phyloP scores from a whole-genome alignment of 2,329 filamentous ascomycete genomes.

The Aspergillus aculeatus region DNA sequence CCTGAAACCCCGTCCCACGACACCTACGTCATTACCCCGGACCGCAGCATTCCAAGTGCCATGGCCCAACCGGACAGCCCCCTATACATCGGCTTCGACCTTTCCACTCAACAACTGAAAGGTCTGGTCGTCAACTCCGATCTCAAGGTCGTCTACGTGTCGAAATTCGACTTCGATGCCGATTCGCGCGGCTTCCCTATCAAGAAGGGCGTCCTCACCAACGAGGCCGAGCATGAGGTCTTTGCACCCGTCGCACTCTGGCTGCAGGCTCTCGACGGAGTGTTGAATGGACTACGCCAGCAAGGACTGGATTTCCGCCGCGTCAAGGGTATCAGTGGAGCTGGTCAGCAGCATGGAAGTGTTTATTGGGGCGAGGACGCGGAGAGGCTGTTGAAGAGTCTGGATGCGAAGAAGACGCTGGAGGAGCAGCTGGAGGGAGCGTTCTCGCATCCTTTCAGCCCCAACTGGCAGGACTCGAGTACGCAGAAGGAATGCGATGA shows the following conservation, averaged over 20 bases:
- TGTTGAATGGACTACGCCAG: conserved; percentile 69
- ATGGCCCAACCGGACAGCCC: conserved; percentile 48
- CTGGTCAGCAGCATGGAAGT: conserved; percentile 96
- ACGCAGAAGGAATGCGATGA: conserved; percentile 88
- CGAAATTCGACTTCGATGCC: conserved; percentile 92
- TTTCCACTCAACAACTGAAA: conserved; percentile 96
- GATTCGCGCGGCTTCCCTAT: conserved; percentile 77
- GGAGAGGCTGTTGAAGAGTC: conserved; percentile 58
- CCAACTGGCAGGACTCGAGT: conserved; percentile 98
- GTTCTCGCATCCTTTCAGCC: conserved; percentile 82
- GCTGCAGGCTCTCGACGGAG: conserved; percentile 87
- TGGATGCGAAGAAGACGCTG: conserved; percentile 63
- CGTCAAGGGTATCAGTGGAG: conserved; percentile 81
- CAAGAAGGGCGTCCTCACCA: conserved; percentile 82
- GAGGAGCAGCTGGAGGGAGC: conserved; percentile 70
- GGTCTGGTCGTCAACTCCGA: conserved; percentile 82
- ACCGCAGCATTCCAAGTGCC: conserved; percentile 29
- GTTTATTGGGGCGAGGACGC: conserved; percentile 84
- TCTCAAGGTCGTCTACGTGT: conserved; percentile 76
- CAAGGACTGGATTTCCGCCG: conserved; percentile 69
- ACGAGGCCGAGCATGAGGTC: conserved; percentile 80
- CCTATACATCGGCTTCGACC: conserved; percentile 88
- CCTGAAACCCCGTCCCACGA: background rate
- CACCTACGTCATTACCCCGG: conserved; percentile 7
- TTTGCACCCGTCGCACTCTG: conserved; percentile 92